phyloP scores from a whole-genome alignment of 257 asterid genomes.

The Solanum tarapatanum region DNA sequence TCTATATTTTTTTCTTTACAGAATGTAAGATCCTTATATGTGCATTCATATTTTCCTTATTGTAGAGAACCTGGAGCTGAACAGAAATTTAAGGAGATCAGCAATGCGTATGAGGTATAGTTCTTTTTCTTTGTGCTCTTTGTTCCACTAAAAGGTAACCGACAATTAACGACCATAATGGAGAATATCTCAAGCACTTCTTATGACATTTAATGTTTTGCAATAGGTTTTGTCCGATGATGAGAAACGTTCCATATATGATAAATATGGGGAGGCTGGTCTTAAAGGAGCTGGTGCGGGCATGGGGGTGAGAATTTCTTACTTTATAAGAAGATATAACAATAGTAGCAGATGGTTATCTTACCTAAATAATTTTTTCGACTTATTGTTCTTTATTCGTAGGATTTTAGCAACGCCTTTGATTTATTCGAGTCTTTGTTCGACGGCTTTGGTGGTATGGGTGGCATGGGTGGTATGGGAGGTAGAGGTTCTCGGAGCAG shows the following conservation, averaged over 20 bases:
- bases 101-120: constrained; percentile 95
- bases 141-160: background rate
- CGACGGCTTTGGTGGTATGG: constrained; percentile 89
- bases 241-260: constrained; percentile 89
- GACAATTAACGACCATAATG: background rate
- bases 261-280: constrained; percentile 95
- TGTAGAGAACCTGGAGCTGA: constrained; percentile 91
- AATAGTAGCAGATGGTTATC: background rate
- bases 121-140: background rate
- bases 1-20: background rate
- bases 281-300: constrained; percentile 91
- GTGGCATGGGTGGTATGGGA: constrained; percentile 84
- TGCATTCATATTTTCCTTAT: constrained; percentile 8
- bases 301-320: constrained; percentile 65
- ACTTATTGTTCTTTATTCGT: constrained; percentile 4
- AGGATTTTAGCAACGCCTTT: constrained; percentile 97
- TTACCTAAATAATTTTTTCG: background rate
- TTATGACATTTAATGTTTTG: background rate
- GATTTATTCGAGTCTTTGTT: constrained; percentile 84
- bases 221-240: constrained; percentile 86
- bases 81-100: constrained; percentile 82
- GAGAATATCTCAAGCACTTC: background rate
- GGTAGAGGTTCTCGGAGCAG: constrained; percentile 64
- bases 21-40: background rate
- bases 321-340: background rate